Evolutionary conservation across 441 rosid genomes (phyloP).

Genomic region (Erysimum pusillum): DNA sequence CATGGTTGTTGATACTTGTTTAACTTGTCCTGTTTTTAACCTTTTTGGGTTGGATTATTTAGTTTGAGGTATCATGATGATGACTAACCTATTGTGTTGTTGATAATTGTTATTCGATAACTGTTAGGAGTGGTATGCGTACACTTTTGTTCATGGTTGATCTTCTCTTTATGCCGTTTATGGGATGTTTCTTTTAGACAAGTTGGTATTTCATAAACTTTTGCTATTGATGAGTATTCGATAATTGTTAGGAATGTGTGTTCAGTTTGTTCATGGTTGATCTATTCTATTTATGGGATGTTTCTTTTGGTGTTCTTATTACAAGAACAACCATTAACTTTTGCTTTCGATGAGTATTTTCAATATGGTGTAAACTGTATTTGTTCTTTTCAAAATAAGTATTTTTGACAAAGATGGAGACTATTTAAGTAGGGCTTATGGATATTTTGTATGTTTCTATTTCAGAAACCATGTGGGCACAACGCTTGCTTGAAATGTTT

Average conservation of each 20-base stretch:
- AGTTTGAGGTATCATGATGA: neutral
- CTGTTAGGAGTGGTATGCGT: too few species aligned
- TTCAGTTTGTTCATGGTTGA: neutral
- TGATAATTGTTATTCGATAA: neutral
- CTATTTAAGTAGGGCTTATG: neutral
- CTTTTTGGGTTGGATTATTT: neutral
- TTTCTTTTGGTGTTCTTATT: neutral
- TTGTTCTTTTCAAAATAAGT: too few species aligned
- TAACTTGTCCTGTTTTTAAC: neutral
- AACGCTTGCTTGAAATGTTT: slow-evolving; percentile 85
- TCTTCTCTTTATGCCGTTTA: too few species aligned
- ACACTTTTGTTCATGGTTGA: too few species aligned
- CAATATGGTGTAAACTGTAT: neutral
- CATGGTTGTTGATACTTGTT: neutral
- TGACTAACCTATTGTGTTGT: neutral
- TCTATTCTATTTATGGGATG: neutral
- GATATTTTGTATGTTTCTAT: slow-evolving; percentile 17
- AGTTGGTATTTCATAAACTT: too few species aligned
- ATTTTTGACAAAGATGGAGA: too few species aligned
- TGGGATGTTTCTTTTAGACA: too few species aligned
- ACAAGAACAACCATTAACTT: neutral
- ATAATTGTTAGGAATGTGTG: too few species aligned
- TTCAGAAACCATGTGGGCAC: slow-evolving; percentile 88
- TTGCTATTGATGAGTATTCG: too few species aligned
- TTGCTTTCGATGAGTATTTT: neutral